Evolutionary conservation across 345 rosid species (phyloP).

Genomic region (Alliaria petiolata): DNA sequence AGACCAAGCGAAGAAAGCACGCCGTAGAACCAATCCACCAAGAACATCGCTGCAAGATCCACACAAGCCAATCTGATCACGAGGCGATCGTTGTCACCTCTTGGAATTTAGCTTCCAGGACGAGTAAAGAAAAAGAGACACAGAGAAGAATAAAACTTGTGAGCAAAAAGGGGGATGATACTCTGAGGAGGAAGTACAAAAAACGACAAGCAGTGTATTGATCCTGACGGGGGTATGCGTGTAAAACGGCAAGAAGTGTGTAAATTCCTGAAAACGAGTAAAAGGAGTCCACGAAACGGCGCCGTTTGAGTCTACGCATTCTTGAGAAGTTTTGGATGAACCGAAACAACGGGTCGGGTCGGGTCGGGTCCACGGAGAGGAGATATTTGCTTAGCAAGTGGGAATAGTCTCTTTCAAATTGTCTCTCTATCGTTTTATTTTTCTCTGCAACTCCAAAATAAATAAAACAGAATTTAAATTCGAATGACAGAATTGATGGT

Average conservation of each 20-base stretch:
- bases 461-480: background rate
- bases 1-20: slow-evolving; percentile 72
- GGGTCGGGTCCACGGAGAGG: background rate
- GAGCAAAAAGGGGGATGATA: background rate
- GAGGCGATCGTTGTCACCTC: background rate
- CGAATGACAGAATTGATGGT: background rate
- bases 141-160: background rate
- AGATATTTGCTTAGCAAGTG: slow-evolving; percentile 29
- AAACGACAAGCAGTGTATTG: slow-evolving; percentile 4
- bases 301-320: background rate
- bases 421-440: background rate
- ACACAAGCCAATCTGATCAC: background rate
- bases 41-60: slow-evolving; percentile 45
- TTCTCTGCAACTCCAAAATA: background rate
- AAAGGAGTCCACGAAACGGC: too few species aligned
- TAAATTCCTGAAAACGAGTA: too few species aligned
- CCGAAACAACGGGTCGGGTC: too few species aligned
- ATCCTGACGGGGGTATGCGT: background rate
- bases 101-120: slow-evolving; percentile 1
- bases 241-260: background rate
- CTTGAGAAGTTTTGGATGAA: background rate
- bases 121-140: background rate
- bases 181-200: background rate
- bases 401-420: too few species aligned
- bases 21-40: slow-evolving; percentile 79